These are phyloP conservation scores for Termitomyces sp. DNA, from an alignment of 768 basidiomycete species.

Conservation along the genomic window DNA sequence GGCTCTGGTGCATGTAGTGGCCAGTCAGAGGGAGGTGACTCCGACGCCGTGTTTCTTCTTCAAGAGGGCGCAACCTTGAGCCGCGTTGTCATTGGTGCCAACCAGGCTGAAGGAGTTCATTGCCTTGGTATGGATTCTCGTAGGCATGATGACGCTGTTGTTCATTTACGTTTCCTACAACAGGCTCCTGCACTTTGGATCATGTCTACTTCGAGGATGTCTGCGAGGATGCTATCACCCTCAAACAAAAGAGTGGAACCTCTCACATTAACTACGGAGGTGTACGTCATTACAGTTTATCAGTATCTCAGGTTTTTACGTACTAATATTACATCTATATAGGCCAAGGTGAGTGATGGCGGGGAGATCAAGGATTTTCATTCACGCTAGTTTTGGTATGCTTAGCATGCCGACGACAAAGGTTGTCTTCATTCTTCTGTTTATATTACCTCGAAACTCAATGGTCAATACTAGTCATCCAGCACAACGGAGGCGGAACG, in stretches of 20 bases:
- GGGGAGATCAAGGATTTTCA: not conserved
- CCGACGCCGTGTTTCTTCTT: slow-evolving; percentile 40
- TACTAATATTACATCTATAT: not conserved
- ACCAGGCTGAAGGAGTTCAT: slow-evolving; percentile 41
- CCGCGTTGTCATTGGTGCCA: slow-evolving; percentile 38
- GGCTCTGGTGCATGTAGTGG: slow-evolving; percentile 37
- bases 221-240: slow-evolving; percentile 29
- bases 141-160: not conserved
- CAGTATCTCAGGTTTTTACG: not conserved
- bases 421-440: slow-evolving; percentile 9
- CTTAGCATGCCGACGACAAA: slow-evolving; percentile 35
- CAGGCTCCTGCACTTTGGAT: slow-evolving; percentile 23
- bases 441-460: not conserved
- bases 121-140: slow-evolving; percentile 29
- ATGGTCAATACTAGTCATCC: slow-evolving; percentile 23
- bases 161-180: not conserved
- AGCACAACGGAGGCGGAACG: slow-evolving; percentile 36
- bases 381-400: not conserved
- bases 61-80: slow-evolving; percentile 39
- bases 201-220: slow-evolving; percentile 26
- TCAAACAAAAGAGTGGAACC: slow-evolving; percentile 38
- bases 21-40: slow-evolving; percentile 37
- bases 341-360: slow-evolving; percentile 27
- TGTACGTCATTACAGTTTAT: slow-evolving; percentile 21
- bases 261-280: slow-evolving; percentile 38